Base-by-base conservation (phyloP, 129 eudicot species). In the Pulicaria dysenterica region DNA sequence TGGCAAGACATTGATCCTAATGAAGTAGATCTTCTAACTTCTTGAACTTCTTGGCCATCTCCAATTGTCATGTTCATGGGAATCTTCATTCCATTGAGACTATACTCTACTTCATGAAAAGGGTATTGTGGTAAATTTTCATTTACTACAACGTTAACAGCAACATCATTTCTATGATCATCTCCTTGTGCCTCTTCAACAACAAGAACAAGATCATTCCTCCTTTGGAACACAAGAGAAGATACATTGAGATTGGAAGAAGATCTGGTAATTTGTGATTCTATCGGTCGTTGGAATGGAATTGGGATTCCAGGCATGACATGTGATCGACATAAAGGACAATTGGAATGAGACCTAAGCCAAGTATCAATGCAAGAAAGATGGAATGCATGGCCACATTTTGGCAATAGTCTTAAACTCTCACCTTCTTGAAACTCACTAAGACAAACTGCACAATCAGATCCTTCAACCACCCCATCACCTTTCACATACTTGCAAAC, bases 301-400 rank as follows among this genome's bases (percentile, higher is more conserved):
- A 62, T 12, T 3, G 74, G 71, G 59, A 58, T 34, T 8, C 74
- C 73, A 5, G 79, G 69, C 54, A 72, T 59, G 17, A 83, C 91
- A 5, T 69, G 77, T 4, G 89, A 80, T 19, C 97, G 95, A 51
- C 97, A 91, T 44, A 91, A 19, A 4, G 97, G 97, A 74, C 97
- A 91, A 66, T 77, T 91, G 41, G 97, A 82, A 64, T 91, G 95
- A 38, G 95, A 85, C 46, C 77, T 82, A 13, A 91, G 81, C 97
- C 97, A 91, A 3, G 86, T 78, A 39, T 91, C 97, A 67, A 91
- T 91, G 17, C 97, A 91, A 16, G 95, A 89, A 50, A 83, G 76
- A 73, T 91, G 97, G 53, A 91, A 91, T n/a, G 91, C 97, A 77
- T 91, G 97, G 68, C 72, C 77, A 53, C 97, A 91, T 58, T 91